Evolutionary conservation across 1,284 basidiomycete species (phyloP).

Genomic region (Hypsizygus ulmarius): DNA sequence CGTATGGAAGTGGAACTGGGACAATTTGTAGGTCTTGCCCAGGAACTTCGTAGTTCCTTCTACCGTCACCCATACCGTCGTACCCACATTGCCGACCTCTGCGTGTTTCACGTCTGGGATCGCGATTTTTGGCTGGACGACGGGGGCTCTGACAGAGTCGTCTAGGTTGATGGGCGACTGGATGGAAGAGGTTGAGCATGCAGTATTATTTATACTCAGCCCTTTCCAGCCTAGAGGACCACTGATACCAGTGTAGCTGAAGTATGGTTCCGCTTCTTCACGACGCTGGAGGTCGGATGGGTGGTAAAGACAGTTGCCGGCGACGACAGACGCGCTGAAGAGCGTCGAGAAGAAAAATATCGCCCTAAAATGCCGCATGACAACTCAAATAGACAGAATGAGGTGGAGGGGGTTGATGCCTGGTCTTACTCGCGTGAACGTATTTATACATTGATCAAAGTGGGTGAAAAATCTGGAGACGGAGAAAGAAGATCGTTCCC

Average conservation of each 20-base stretch:
- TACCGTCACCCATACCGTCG: not conserved
- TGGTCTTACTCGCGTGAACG: too few species aligned
- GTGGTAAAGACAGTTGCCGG: too few species aligned
- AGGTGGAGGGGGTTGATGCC: too few species aligned
- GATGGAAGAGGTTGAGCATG: not conserved
- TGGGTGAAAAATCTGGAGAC: too few species aligned
- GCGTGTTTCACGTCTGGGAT: not conserved
- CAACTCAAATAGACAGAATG: too few species aligned
- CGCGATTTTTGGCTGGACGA: not conserved
- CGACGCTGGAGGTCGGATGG: too few species aligned
- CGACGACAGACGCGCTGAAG: too few species aligned
- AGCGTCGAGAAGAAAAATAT: too few species aligned
- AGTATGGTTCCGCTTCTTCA: not conserved
- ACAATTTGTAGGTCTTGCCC: not conserved
- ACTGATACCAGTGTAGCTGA: not conserved
- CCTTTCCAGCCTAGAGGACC: conserved; percentile 2
- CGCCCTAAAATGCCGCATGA: too few species aligned
- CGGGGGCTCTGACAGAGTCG: not conserved
- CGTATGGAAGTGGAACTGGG: conserved; percentile 4
- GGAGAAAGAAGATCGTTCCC: too few species aligned
- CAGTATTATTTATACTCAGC: not conserved
- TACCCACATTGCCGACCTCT: not conserved
- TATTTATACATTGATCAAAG: too few species aligned
- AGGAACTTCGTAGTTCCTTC: not conserved
- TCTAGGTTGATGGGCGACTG: conserved; percentile 9